Percentiles rank a stretch among this genome's conserved stretches.
These are phyloP conservation scores for Hypoxylon sp. DNA, from an alignment of 2,329 filamentous ascomycete species.

Conservation along the genomic window DNA sequence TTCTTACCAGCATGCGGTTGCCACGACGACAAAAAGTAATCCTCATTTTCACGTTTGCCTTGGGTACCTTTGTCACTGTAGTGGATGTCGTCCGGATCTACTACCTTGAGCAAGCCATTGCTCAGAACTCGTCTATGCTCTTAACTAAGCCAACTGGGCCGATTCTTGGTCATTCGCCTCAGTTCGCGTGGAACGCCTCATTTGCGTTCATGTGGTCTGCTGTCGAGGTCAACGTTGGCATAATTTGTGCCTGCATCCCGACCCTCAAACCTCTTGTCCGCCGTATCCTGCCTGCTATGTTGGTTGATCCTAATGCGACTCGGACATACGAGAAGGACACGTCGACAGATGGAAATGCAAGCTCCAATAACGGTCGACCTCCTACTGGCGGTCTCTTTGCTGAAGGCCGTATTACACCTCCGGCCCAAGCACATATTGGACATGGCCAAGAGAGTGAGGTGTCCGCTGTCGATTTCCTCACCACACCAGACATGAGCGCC, in stretches of 20 bases:
- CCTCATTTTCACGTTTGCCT: conserved; percentile 85
- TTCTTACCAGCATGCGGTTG: conserved; percentile 87
- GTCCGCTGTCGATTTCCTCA: conserved; percentile 63
- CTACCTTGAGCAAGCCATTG: conserved; percentile 83
- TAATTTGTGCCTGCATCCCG: conserved; percentile 93
- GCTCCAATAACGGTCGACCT: conserved; percentile 46
- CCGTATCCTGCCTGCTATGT: conserved; percentile 70
- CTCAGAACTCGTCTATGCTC: conserved; percentile 57
- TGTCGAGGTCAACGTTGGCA: conserved; percentile 90
- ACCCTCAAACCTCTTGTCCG: conserved; percentile 89
- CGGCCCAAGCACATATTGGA: conserved; percentile 35
- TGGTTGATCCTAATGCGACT: conserved; percentile 67
- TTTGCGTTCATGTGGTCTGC: conserved; percentile 94
- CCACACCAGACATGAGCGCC: conserved; percentile 57
- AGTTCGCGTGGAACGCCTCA: conserved; percentile 82
- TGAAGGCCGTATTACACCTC: conserved; percentile 30
- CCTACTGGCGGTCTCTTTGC: conserved; percentile 21
- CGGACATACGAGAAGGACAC: conserved; percentile 43
- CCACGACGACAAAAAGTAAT: conserved; percentile 90
- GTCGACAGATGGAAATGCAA: conserved; percentile 47
- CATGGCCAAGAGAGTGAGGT: conserved; percentile 52
- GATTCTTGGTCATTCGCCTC: conserved; percentile 66
- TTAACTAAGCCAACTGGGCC: conserved; percentile 57
- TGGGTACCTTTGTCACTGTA: conserved; percentile 88
- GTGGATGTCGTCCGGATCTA: conserved; percentile 92